Conservation (phyloP, 202 grass and related monocot genomes). For the Brachypodium distachyon region DNA sequence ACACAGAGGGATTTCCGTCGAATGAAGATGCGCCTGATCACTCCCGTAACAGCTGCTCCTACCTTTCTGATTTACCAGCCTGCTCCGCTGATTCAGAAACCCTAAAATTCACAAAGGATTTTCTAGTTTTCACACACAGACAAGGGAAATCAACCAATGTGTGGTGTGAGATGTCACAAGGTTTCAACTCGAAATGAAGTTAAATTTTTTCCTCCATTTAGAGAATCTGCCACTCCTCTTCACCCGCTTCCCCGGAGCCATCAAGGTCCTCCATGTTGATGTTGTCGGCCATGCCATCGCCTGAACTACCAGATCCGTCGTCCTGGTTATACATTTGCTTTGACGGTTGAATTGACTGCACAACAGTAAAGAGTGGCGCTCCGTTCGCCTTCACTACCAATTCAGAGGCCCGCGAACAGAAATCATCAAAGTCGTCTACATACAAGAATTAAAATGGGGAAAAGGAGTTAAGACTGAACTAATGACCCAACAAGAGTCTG, state of each 20-base stretch:
- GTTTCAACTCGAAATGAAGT: not conserved
- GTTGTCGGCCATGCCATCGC: conserved; percentile 5
- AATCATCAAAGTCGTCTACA: conserved; percentile 77
- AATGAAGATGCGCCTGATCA: not conserved
- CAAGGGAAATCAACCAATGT: not conserved
- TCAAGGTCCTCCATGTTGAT: conserved; percentile 33
- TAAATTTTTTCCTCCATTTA: conserved; percentile 7
- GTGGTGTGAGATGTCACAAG: not conserved
- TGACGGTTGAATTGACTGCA: conserved; percentile 28
- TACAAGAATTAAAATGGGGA: not conserved
- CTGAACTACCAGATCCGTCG: conserved; percentile 20
- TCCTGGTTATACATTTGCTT: conserved; percentile 36
- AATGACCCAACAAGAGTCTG: not conserved
- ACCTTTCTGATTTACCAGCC: not conserved
- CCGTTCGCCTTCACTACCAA: conserved; percentile 63
- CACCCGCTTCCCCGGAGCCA: conserved; percentile 36
- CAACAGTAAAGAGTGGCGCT: conserved; percentile 79
- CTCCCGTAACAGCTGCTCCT: conserved; percentile 3
- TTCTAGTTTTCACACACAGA: conserved; percentile 1
- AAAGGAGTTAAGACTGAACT: not conserved
- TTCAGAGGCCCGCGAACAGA: conserved; percentile 65
- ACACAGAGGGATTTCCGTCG: conserved; percentile 22
- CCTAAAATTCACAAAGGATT: conserved; percentile 13
- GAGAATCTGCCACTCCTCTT: conserved; percentile 90
- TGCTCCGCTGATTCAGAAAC: not conserved